phyloP scores from a whole-genome alignment of 2,329 filamentous ascomycete genomes.

The Massarina eburnea region DNA sequence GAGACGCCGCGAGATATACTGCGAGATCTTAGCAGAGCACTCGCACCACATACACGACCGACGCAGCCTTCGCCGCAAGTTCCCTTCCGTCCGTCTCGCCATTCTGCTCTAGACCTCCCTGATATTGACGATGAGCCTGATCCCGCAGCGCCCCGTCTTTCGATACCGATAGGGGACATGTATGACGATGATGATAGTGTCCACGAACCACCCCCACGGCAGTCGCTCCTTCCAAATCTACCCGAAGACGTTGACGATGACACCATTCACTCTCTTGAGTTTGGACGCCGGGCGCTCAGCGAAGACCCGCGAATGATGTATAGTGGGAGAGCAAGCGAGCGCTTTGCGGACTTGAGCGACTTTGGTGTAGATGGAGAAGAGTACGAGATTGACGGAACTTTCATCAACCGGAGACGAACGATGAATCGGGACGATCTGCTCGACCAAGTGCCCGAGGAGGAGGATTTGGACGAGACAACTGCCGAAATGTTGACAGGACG shows the following conservation, averaged over 20 bases:
- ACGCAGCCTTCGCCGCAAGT: conserved; percentile 51
- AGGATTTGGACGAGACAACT: conserved; percentile 34
- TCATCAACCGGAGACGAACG: conserved; percentile 31
- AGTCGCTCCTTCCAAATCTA: conserved; percentile 38
- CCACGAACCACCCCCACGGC: conserved; percentile 41
- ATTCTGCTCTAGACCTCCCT: conserved; percentile 42
- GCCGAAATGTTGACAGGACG: conserved; percentile 34
- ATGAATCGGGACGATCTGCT: conserved; percentile 40
- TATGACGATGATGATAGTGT: conserved; percentile 46
- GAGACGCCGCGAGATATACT: conserved; percentile 60
- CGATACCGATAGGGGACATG: conserved; percentile 46
- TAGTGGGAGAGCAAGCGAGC: conserved; percentile 53
- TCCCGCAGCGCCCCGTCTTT: conserved; percentile 43
- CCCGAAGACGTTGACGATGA: conserved; percentile 41
- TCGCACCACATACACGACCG: conserved; percentile 52
- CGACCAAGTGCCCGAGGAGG: conserved; percentile 39
- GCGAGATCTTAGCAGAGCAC: conserved; percentile 55
- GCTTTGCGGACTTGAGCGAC: conserved; percentile 52
- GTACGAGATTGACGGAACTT: conserved; percentile 47
- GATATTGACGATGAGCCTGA: conserved; percentile 53
- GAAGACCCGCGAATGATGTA: conserved; percentile 45
- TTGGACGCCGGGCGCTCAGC: conserved; percentile 44
- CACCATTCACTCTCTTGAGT: conserved; percentile 54
- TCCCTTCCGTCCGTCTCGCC: conserved; percentile 26
- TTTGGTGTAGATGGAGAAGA: conserved; percentile 38